Evolutionary conservation across 768 basidiomycete genomes (phyloP).

Genomic region (Cubamyces lactineus): DNA sequence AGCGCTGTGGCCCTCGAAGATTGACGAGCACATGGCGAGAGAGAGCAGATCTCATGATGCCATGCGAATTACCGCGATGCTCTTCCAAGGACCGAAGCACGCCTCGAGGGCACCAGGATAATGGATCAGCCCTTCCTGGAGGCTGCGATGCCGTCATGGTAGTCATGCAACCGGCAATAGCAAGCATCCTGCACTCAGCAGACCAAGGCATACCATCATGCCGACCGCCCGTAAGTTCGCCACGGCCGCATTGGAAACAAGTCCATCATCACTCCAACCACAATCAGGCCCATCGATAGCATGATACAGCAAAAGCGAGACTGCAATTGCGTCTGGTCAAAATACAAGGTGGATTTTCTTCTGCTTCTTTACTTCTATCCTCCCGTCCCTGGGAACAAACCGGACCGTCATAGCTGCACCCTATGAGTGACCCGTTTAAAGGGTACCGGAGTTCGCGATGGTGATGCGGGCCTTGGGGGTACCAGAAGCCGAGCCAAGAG

Average conservation of each 20-base stretch:
- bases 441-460: slow-evolving; percentile 31
- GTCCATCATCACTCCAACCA: not conserved
- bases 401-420: slow-evolving; percentile 1
- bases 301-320: slow-evolving; percentile 6
- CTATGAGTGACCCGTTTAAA: slow-evolving; percentile 23
- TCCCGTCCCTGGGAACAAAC: slow-evolving; percentile 5
- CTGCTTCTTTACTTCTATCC: slow-evolving; percentile 25
- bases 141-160: too few species aligned
- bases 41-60: too few species aligned
- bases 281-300: slow-evolving; percentile 8
- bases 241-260: not conserved
- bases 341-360: slow-evolving; percentile 31
- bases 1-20: too few species aligned
- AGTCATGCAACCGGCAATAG: too few species aligned
- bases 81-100: not conserved
- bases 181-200: not conserved
- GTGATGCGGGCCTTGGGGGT: slow-evolving; percentile 30
- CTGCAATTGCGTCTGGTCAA: slow-evolving; percentile 19
- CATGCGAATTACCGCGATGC: not conserved
- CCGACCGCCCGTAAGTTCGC: not conserved
- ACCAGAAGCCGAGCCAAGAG: slow-evolving; percentile 33
- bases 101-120: too few species aligned
- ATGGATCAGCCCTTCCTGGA: too few species aligned
- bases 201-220: not conserved
- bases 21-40: too few species aligned